Conservation (phyloP, 805 yeast genomes). For the Groenewaldozyma tartarivorans region DNA sequence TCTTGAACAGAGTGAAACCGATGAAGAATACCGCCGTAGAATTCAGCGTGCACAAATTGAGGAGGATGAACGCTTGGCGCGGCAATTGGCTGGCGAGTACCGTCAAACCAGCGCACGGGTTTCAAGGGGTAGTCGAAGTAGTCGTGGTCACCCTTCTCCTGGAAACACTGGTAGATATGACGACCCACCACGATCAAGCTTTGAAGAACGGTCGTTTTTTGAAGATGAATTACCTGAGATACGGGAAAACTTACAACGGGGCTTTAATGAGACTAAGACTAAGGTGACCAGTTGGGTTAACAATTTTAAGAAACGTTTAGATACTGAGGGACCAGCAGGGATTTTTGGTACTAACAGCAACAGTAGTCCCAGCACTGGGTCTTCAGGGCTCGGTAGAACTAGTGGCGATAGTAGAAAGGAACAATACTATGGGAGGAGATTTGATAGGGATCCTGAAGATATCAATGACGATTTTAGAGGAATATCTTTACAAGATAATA, state of each 20-base stretch:
- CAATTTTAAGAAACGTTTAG: constrained; percentile 47
- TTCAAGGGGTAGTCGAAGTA: constrained; percentile 4
- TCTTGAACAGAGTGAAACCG: constrained; percentile 27
- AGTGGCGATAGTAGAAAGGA: constrained; percentile 1
- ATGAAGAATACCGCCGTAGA: constrained; percentile 8
- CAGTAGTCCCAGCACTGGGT: not conserved
- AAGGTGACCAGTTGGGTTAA: constrained; percentile 74
- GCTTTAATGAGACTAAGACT: constrained; percentile 70
- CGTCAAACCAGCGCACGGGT: constrained; percentile 7
- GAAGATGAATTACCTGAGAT: constrained; percentile 39
- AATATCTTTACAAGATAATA: constrained; percentile 35
- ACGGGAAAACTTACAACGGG: constrained; percentile 58
- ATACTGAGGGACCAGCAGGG: constrained; percentile 27
- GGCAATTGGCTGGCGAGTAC: constrained; percentile 48
- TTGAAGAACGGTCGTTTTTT: constrained; percentile 24
- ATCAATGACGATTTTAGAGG: constrained; percentile 42
- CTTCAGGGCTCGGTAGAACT: too few relatives aligned
- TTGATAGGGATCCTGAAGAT: constrained; percentile 49
- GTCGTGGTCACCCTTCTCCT: not conserved
- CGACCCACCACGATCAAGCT: constrained; percentile 15
- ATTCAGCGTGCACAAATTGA: constrained; percentile 35
- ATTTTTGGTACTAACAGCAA: constrained; percentile 16
- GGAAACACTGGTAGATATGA: constrained; percentile 17
- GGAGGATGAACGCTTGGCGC: constrained; percentile 77
- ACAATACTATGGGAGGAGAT: constrained; percentile 27